Percentiles rank a stretch among this genome's conserved stretches.
Evolutionary conservation across 2,329 filamentous ascomycete species (phyloP).

Genomic region (Metarhizium anisopliae): DNA sequence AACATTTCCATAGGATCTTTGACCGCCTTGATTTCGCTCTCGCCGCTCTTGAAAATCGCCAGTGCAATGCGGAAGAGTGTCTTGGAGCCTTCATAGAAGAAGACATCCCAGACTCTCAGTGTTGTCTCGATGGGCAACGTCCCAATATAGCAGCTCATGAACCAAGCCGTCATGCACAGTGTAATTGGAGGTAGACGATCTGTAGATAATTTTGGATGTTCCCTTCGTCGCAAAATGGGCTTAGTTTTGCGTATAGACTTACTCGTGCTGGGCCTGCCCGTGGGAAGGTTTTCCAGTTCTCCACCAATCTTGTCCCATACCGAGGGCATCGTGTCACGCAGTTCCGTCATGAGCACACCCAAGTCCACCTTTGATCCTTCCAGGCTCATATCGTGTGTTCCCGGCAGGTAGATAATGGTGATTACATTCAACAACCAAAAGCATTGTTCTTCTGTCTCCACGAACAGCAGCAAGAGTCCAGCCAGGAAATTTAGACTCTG

Average conservation of each 20-base stretch:
- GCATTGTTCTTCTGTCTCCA: conserved; percentile 77
- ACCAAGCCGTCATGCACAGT: conserved; percentile 90
- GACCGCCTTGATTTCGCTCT: conserved; percentile 69
- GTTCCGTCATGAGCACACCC: conserved; percentile 80
- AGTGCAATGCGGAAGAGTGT: conserved; percentile 88
- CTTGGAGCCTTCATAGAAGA: conserved; percentile 92
- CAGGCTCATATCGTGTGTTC: conserved; percentile 82
- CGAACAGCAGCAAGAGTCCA: conserved; percentile 79
- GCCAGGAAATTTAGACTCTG: conserved; percentile 94
- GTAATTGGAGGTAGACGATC: conserved; percentile 76
- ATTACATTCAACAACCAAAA: conserved; percentile 94
- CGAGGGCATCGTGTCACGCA: conserved; percentile 72
- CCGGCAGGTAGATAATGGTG: conserved; percentile 77
- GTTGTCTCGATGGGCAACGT: conserved; percentile 88
- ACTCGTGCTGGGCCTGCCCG: conserved; percentile 25
- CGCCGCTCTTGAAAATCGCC: conserved; percentile 83
- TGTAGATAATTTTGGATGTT: conserved; percentile 29
- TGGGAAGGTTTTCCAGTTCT: conserved; percentile 51
- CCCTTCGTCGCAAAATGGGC: conserved; percentile 31
- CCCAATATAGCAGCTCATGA: conserved; percentile 95
- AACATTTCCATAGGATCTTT: conserved; percentile 92
- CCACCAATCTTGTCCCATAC: conserved; percentile 85
- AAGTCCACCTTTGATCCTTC: conserved; percentile 92
- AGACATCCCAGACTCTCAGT: conserved; percentile 86
- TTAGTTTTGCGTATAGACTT: conserved; percentile 27